Evolutionary conservation across 2,329 filamentous ascomycete genomes (phyloP).

Genomic region (Mollisia scopiformis): DNA sequence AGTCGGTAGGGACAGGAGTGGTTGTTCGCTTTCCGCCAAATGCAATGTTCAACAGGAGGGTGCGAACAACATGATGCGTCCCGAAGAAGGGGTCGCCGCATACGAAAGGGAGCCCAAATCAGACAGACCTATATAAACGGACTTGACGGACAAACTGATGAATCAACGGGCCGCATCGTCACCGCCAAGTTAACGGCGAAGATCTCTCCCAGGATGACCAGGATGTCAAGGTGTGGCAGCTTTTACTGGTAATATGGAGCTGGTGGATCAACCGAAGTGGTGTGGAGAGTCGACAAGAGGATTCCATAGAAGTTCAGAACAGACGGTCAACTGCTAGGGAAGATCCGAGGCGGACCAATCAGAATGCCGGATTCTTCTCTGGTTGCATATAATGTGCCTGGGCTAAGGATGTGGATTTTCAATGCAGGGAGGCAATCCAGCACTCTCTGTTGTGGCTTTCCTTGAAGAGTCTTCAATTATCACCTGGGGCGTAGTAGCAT

Average conservation of each 20-base stretch:
- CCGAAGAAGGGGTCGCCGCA: neutral
- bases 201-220: conserved; percentile 20
- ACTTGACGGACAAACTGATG: conserved; percentile 16
- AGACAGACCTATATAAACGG: neutral
- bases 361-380: conserved; percentile 5
- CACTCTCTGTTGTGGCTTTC: neutral
- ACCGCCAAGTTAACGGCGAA: conserved; percentile 15
- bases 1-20: conserved; percentile 7
- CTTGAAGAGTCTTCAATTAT: too few relatives aligned
- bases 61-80: conserved; percentile 3
- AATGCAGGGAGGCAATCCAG: neutral
- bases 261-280: neutral
- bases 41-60: conserved; percentile 13
- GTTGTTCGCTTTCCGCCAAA: conserved; percentile 14
- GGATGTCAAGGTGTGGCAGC: conserved; percentile 19
- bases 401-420: conserved; percentile 14
- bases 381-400: conserved; percentile 22
- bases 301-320: neutral
- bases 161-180: conserved; percentile 15
- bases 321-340: neutral
- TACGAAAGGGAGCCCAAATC: conserved; percentile 8
- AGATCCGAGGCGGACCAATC: conserved; percentile 13
- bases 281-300: neutral
- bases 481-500: too few relatives aligned
- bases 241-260: conserved; percentile 17